Conservation (phyloP, 257 asterid genomes). For the Rubia yunnanensis region DNA sequence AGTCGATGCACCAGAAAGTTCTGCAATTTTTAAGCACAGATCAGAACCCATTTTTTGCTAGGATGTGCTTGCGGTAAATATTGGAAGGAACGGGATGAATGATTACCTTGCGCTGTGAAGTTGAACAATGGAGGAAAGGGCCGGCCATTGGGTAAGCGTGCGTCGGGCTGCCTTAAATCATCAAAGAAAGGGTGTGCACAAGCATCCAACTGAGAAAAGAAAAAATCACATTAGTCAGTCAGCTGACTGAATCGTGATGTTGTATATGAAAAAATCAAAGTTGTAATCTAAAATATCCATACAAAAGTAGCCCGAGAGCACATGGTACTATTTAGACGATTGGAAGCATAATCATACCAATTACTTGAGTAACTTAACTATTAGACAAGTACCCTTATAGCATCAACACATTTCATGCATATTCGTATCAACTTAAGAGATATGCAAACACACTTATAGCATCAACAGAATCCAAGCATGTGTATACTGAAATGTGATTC, state of each 20-base stretch:
- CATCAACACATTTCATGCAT: neutral
- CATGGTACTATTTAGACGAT: too few relatives aligned
- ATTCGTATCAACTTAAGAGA: neutral
- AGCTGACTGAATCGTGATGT: too few relatives aligned
- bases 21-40: conserved; percentile 15
- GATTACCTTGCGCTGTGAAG: conserved; percentile 68
- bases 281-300: too few relatives aligned
- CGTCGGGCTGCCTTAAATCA: conserved; percentile 51
- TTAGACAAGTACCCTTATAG: too few relatives aligned
- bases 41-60: neutral
- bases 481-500: too few relatives aligned
- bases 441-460: neutral
- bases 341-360: too few relatives aligned
- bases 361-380: too few relatives aligned
- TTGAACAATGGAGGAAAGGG: conserved; percentile 72
- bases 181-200: conserved; percentile 91
- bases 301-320: too few relatives aligned
- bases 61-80: neutral
- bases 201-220: conserved; percentile 65
- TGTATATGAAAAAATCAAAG: too few relatives aligned
- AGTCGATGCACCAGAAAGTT: conserved; percentile 35
- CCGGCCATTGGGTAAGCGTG: conserved; percentile 61
- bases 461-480: too few relatives aligned
- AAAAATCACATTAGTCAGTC: neutral
- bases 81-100: neutral